Evolutionary conservation across 805 yeast species (phyloP).

Genomic region (Sugiyamaella smithiae): DNA sequence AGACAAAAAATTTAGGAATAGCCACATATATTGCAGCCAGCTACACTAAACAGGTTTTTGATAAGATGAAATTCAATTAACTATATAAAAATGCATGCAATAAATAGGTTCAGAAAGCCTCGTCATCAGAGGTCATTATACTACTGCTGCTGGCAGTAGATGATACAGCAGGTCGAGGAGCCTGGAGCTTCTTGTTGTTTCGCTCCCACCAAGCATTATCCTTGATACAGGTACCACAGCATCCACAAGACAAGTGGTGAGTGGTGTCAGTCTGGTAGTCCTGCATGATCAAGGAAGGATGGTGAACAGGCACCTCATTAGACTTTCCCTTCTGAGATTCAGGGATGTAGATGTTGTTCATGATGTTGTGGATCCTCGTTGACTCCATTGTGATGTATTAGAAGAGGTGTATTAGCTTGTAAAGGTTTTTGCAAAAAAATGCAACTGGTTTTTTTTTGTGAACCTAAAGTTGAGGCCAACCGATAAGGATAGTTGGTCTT

Average conservation of each 20-base stretch:
- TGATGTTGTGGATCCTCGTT: constrained; percentile 36
- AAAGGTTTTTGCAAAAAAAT: too few species aligned
- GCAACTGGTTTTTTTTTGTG: too few species aligned
- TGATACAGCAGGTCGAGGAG: constrained; percentile 16
- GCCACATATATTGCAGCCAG: too few species aligned
- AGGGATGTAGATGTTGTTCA: constrained; percentile 50
- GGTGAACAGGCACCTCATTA: constrained; percentile 46
- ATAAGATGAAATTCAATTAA: too few species aligned
- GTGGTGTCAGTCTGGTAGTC: constrained; percentile 53
- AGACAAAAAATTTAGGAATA: too few species aligned
- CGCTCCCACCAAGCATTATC: constrained; percentile 39
- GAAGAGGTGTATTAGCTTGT: too few species aligned
- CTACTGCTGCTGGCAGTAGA: constrained; percentile 10
- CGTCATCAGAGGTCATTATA: constrained; percentile 4
- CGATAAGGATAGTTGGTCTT: too few species aligned
- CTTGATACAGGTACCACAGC: constrained; percentile 41
- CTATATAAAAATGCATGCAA: constrained; percentile 5
- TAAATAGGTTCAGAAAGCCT: constrained; percentile 9
- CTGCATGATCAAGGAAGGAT: constrained; percentile 57
- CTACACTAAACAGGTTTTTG: too few species aligned
- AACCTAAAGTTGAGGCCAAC: neutral
- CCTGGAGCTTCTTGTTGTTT: constrained; percentile 14
- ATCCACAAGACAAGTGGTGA: constrained; percentile 42
- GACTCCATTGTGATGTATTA: constrained; percentile 44
- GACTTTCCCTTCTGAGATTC: constrained; percentile 27